Conservation (phyloP, 768 basidiomycete species). For the Amanita molliuscula region DNA sequence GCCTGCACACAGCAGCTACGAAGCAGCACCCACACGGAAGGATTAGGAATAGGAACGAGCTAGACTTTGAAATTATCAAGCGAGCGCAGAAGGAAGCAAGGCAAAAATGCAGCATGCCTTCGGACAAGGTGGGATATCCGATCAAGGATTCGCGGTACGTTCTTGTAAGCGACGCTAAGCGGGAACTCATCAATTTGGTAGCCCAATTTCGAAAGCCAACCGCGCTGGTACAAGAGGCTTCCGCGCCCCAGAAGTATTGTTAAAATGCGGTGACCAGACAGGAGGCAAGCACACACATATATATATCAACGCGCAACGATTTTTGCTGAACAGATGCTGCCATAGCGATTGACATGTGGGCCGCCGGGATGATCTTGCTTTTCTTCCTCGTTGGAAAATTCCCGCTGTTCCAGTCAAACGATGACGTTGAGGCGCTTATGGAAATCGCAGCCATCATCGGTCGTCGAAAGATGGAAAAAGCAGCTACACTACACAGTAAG, state of each 20-base stretch:
- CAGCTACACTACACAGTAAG: slow-evolving; percentile 84
- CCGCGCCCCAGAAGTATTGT: slow-evolving; percentile 88
- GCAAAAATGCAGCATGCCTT: slow-evolving; percentile 35
- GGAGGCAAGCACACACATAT: slow-evolving; percentile 49
- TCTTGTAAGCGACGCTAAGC: neutral
- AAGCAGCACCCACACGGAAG: slow-evolving; percentile 61
- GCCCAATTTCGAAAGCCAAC: slow-evolving; percentile 84
- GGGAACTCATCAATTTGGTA: slow-evolving; percentile 14
- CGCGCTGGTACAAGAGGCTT: slow-evolving; percentile 96
- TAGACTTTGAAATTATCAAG: slow-evolving; percentile 40
- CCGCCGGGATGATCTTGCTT: slow-evolving; percentile 83
- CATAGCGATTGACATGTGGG: slow-evolving; percentile 94
- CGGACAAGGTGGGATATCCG: slow-evolving; percentile 71
- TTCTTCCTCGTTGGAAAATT: slow-evolving; percentile 92
- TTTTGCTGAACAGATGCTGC: slow-evolving; percentile 1
- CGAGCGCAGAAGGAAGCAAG: slow-evolving; percentile 52
- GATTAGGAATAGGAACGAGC: slow-evolving; percentile 29
- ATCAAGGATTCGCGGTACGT: slow-evolving; percentile 63
- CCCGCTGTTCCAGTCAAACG: slow-evolving; percentile 87
- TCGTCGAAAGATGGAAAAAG: slow-evolving; percentile 68
- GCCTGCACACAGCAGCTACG: slow-evolving; percentile 70
- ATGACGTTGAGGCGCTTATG: slow-evolving; percentile 93
- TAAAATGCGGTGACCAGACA: slow-evolving; percentile 90
- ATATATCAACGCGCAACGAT: neutral
- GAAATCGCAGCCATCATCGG: slow-evolving; percentile 89